Base-by-base conservation (phyloP, 2,329 filamentous ascomycete species). In the Cryphonectria nitschkei region DNA sequence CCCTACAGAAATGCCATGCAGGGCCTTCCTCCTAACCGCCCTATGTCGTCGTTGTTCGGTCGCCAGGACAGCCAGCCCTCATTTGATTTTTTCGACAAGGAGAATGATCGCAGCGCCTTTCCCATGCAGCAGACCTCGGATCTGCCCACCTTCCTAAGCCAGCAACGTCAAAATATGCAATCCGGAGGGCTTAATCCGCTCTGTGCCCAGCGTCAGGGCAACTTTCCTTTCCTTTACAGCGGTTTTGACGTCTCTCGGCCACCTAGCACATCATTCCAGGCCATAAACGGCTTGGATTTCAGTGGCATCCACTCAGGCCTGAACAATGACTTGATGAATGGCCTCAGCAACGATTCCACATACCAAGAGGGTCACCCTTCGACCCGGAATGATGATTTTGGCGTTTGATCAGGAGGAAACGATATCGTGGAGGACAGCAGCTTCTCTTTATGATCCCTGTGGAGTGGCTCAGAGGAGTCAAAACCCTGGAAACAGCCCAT, bases 161-260 rank as follows among this genome's bases (percentile, higher is more conserved):
- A 70, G 32, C 67, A 61, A 19, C 62, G 71, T 13, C 71, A 67
- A 14, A 69, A 54, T 11, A 61, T 71, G 69, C 69, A 76, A 11
- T 65, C 73, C 62, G 75, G 74, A 65, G 77, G 68, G 34, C 78
- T 77, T 65, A 81, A 81, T 62, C 80, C 80, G 9, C 79, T 81
- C 22, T 80, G 75, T 66, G 74, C 77, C 37, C 79, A 78, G 70
- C 73, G 76, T 61, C 75, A 74, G 68, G 77, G 80, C 61, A 77
- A 74, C 43, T 73, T 77, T 29, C 46, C 69, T 29, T 63, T 67
- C 16, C 39, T 69, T 2, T 73, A 67, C 41, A 43, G 69, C 37
- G 54, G 65, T 1, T 72, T 72, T 19, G 68, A 71, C n/a, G 32
- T 19, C 19, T 43, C 69, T 22, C 70, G 68, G 62, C 46, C 65